These are phyloP conservation scores for Salix caprea DNA, from an alignment of 345 rosid genomes.

Conservation along the genomic window DNA sequence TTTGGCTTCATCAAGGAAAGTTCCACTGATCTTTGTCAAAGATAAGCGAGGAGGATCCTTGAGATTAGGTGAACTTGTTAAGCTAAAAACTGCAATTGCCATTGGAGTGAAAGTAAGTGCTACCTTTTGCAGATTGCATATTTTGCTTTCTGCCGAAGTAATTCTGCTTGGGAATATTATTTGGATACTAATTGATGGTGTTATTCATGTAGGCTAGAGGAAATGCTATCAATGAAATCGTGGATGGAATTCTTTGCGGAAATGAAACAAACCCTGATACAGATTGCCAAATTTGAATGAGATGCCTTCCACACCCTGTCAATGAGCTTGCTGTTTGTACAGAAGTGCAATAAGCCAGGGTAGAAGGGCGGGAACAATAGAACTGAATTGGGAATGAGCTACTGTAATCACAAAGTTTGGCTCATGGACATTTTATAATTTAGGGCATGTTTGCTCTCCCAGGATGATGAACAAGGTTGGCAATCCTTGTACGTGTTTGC, in stretches of 20 bases:
- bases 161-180: neutral
- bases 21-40: conserved; percentile 47
- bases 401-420: neutral
- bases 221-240: conserved; percentile 36
- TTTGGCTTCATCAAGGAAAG: conserved; percentile 61
- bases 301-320: neutral
- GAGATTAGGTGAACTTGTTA: conserved; percentile 63
- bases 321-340: neutral
- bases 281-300: neutral
- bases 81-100: conserved; percentile 62
- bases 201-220: conserved; percentile 41
- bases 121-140: neutral
- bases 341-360: neutral
- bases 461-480: neutral
- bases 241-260: conserved; percentile 33
- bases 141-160: neutral
- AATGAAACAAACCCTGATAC: conserved; percentile 1
- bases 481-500: neutral
- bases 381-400: neutral
- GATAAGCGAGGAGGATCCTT: conserved; percentile 57
- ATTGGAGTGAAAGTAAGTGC: conserved; percentile 52
- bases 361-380: neutral
- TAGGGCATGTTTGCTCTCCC: neutral
- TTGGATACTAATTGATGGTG: neutral
- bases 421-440: neutral